Conservation (phyloP, 257 asterid species). For the Penstemon davidsonii region DNA sequence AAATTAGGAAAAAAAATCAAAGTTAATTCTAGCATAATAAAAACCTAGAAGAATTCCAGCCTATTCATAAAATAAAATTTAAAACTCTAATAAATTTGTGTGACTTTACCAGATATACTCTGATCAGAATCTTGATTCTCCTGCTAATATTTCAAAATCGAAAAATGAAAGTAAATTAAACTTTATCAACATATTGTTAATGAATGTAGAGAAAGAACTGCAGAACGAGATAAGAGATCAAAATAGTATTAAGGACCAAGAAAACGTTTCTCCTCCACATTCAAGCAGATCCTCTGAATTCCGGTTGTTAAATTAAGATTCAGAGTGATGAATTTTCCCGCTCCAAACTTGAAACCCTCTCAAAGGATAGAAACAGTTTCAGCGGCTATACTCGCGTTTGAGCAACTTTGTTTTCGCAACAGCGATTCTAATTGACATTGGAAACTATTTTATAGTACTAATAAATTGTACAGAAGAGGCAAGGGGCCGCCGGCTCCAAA, state of each 20-base stretch:
- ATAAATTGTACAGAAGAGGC: too few relatives aligned
- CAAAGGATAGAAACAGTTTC: background rate
- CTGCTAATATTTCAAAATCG: conserved; percentile 25
- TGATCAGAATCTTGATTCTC: conserved; percentile 62
- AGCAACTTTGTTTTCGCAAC: too few relatives aligned
- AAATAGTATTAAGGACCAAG: conserved; percentile 30
- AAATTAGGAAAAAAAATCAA: background rate
- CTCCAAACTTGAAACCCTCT: conserved; percentile 24
- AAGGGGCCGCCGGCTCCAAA: too few relatives aligned
- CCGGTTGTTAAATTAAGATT: conserved; percentile 1
- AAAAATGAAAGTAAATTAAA: conserved; percentile 18
- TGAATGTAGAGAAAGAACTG: conserved; percentile 1
- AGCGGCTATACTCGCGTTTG: too few relatives aligned
- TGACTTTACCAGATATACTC: conserved; percentile 67
- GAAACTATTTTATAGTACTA: too few relatives aligned
- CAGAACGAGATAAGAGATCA: conserved; percentile 6
- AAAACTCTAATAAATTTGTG: background rate
- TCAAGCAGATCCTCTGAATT: conserved; percentile 8
- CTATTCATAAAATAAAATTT: background rate
- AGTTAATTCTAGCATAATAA: conserved; percentile 2
- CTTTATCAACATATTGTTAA: background rate
- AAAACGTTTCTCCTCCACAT: conserved; percentile 44
- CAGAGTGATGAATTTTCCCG: conserved; percentile 24
- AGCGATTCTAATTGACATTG: too few relatives aligned
- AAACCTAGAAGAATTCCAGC: background rate